Conservation (phyloP, 192 early-diverging fungal species). For the Linnemannia elongata region DNA sequence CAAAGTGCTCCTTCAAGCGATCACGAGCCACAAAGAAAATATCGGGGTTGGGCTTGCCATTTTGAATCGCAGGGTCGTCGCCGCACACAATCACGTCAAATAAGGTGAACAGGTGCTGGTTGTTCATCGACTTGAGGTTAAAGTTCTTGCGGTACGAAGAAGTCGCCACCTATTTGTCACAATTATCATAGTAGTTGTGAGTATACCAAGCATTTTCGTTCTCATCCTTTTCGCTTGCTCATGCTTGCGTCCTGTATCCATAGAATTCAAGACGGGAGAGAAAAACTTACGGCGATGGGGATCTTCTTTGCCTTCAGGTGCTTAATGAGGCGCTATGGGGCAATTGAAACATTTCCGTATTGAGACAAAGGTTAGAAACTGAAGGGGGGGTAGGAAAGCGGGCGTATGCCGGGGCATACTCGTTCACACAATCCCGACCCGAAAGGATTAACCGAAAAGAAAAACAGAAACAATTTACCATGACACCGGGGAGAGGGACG, state of each 20-base stretch:
- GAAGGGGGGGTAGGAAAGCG: conserved; percentile 22
- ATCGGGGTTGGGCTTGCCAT: conserved; percentile 94
- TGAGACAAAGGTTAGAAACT: conserved; percentile 43
- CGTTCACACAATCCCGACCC: not conserved
- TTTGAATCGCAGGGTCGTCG: conserved; percentile 83
- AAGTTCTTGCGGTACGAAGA: conserved; percentile 85
- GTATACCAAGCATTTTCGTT: conserved; percentile 12
- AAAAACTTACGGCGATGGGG: conserved; percentile 74
- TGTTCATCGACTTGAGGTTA: conserved; percentile 77
- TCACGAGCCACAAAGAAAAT: conserved; percentile 85
- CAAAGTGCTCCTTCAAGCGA: conserved; percentile 43
- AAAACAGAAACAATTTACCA: conserved; percentile 58
- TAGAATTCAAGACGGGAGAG: not conserved
- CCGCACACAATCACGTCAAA: conserved; percentile 91
- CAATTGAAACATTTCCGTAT: conserved; percentile 49
- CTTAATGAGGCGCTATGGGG: conserved; percentile 68
- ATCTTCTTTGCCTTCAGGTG: conserved; percentile 81
- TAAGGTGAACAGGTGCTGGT: conserved; percentile 79
- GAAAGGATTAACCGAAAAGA: conserved; percentile 1
- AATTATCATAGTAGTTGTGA: not conserved
- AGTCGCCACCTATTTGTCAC: conserved; percentile 73
- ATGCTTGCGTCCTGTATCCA: not conserved
- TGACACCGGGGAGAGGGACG: conserved; percentile 76
- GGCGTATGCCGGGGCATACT: not conserved
- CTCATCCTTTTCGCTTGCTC: not conserved